phyloP scores from a whole-genome alignment of 2,329 filamentous ascomycete species.

The Lachnellula suecica region DNA sequence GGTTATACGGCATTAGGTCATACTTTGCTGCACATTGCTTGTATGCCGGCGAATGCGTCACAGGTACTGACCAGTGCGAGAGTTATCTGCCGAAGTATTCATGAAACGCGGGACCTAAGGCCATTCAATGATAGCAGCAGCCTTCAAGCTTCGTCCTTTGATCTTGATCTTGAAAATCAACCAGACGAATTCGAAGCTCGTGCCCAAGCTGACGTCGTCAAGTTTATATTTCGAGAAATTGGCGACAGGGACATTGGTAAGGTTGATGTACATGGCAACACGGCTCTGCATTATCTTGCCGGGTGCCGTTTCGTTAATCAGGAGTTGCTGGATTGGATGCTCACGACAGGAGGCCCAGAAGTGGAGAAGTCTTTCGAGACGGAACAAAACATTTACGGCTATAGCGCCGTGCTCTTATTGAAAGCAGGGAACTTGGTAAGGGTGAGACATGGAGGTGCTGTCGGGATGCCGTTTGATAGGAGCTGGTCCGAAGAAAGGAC shows the following conservation, averaged over 20 bases:
- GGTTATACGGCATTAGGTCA: conserved; percentile 18
- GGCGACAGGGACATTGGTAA: conserved; percentile 5
- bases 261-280: conserved; percentile 21
- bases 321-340: conserved; percentile 11
- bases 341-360: neutral
- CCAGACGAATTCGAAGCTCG: too few species aligned
- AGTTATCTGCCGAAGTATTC: conserved; percentile 14
- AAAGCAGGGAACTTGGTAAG: neutral
- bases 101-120: conserved; percentile 20
- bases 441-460: neutral
- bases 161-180: too few species aligned
- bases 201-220: conserved; percentile 9
- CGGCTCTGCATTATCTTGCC: conserved; percentile 21
- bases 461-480: conserved; percentile 4
- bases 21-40: conserved; percentile 24
- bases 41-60: conserved; percentile 13
- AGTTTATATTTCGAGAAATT: conserved; percentile 10
- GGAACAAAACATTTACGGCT: conserved; percentile 7
- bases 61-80: conserved; percentile 13
- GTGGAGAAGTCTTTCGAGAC: conserved; percentile 2
- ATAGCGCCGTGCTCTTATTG: conserved; percentile 8
- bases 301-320: conserved; percentile 12
- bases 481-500: conserved; percentile 4
- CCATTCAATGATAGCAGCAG: conserved; percentile 10
- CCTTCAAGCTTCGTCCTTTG: neutral